Evolutionary conservation across 2,329 filamentous ascomycete species (phyloP).

Genomic region (Grosmannia huntii): DNA sequence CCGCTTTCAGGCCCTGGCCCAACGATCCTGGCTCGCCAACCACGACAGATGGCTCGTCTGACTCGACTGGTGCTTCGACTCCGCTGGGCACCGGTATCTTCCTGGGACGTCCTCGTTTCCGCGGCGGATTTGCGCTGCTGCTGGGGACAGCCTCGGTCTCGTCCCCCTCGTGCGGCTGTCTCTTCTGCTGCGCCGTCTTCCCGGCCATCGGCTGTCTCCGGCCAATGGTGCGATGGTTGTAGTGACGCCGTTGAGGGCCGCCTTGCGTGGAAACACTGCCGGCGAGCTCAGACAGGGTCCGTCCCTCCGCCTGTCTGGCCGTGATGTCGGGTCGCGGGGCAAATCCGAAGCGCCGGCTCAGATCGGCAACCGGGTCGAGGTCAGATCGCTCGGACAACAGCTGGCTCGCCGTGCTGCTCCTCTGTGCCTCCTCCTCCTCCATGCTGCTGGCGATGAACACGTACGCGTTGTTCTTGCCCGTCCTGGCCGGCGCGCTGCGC

Average conservation of each 20-base stretch:
- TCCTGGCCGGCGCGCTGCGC: constrained; percentile 22
- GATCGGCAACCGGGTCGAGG: neutral
- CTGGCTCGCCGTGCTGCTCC: neutral
- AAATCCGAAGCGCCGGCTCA: neutral
- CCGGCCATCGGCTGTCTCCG: neutral
- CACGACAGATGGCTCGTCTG: constrained; percentile 9
- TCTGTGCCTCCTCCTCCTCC: neutral
- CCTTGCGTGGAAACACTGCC: neutral
- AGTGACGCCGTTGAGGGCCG: neutral
- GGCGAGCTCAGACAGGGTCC: constrained; percentile 12
- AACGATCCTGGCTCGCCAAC: constrained; percentile 17
- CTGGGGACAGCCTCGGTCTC: no score
- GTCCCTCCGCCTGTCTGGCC: neutral
- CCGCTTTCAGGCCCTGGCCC: constrained; percentile 14
- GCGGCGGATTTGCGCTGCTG: neutral
- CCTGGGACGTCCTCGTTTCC: constrained; percentile 6
- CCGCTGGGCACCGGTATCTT: neutral
- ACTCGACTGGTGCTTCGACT: neutral
- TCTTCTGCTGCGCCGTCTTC: no score
- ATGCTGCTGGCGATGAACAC: constrained; percentile 20
- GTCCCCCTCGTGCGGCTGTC: no score
- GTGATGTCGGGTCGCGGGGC: constrained; percentile 1
- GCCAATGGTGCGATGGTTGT: neutral
- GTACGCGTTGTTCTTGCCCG: constrained; percentile 28
- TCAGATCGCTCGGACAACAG: no score